These are phyloP conservation scores for Mycena metata DNA, from an alignment of 768 basidiomycete species.

Conservation along the genomic window DNA sequence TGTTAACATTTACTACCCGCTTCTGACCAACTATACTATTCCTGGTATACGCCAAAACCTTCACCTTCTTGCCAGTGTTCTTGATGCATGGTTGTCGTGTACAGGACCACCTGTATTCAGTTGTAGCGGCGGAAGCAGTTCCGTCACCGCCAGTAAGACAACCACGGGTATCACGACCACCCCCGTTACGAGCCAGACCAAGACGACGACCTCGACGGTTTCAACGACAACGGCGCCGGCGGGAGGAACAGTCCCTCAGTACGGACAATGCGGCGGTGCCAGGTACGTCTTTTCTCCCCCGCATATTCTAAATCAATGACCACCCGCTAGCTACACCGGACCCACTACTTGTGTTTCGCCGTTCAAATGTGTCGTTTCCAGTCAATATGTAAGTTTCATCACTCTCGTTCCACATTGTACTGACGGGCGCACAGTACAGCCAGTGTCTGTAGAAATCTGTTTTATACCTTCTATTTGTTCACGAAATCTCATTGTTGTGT, in stretches of 20 bases:
- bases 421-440: slow-evolving; percentile 22
- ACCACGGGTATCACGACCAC: slow-evolving; percentile 32
- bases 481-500: no score
- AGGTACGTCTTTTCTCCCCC: not conserved
- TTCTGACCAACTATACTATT: slow-evolving; percentile 55
- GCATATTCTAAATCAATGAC: not conserved
- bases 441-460: slow-evolving; percentile 24
- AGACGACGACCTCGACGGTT: slow-evolving; percentile 34
- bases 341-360: slow-evolving; percentile 33
- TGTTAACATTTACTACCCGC: slow-evolving; percentile 57
- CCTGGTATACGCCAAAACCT: slow-evolving; percentile 48
- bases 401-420: not conserved
- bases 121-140: slow-evolving; percentile 47
- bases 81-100: not conserved
- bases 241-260: slow-evolving; percentile 53
- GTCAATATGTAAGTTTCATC: slow-evolving; percentile 19
- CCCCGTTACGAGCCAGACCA: slow-evolving; percentile 31
- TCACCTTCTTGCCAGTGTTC: not conserved
- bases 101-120: slow-evolving; percentile 56
- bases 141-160: slow-evolving; percentile 26
- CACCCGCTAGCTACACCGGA: slow-evolving; percentile 26
- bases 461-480: no score
- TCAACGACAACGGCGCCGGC: slow-evolving; percentile 37
- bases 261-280: slow-evolving; percentile 40
- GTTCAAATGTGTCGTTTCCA: slow-evolving; percentile 21